Evolutionary conservation across 78 protist genomes (phyloP).

Genomic region (Dictyostelium brefeldianum): DNA sequence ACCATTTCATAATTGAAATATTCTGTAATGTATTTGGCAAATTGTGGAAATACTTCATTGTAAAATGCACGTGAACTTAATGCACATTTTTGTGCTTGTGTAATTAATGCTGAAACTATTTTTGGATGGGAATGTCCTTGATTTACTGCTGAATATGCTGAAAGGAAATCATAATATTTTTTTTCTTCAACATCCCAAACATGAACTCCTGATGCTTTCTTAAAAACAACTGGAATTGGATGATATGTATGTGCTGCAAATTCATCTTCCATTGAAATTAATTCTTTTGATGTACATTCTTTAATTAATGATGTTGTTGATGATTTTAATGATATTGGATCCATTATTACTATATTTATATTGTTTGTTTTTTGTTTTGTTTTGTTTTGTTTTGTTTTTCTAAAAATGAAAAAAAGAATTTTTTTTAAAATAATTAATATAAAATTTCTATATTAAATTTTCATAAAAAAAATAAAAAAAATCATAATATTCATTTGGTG

Average conservation of each 20-base stretch:
- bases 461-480: not conserved
- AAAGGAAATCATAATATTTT: slow-evolving; percentile 95
- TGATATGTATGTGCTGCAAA: slow-evolving; percentile 91
- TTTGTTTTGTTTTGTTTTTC: slow-evolving; percentile 12
- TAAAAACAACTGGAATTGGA: slow-evolving; percentile 98
- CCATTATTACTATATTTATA: not conserved
- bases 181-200: slow-evolving; percentile 98
- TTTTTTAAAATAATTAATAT: not conserved
- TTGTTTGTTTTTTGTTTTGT: not conserved
- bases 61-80: slow-evolving; percentile 98
- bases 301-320: not conserved
- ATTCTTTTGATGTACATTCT: slow-evolving; percentile 38
- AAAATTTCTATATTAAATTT: too few species aligned
- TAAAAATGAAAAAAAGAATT: not conserved
- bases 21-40: slow-evolving; percentile 85
- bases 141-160: slow-evolving; percentile 98
- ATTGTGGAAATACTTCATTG: slow-evolving; percentile 90
- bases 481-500: not conserved
- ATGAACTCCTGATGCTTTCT: slow-evolving; percentile 90
- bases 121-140: slow-evolving; percentile 97
- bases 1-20: slow-evolving; percentile 93
- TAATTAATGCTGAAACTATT: slow-evolving; percentile 90
- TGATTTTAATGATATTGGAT: slow-evolving; percentile 5
- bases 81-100: slow-evolving; percentile 91
- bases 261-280: slow-evolving; percentile 46